These are phyloP conservation scores for Mucor saturninus DNA, from an alignment of 371 early-diverging fungal species.

Conservation along the genomic window DNA sequence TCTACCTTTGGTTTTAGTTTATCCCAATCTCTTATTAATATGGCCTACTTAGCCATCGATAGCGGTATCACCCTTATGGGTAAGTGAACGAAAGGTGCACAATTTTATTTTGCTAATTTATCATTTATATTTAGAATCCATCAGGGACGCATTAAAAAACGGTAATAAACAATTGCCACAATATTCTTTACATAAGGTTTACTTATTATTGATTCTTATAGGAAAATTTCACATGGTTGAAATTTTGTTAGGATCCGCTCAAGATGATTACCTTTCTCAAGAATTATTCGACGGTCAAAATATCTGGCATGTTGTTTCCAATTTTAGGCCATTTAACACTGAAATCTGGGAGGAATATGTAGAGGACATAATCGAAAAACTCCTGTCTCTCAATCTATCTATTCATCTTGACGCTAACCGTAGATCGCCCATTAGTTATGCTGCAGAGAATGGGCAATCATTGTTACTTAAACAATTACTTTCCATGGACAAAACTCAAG, in stretches of 20 bases:
- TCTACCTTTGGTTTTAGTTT: slow-evolving; percentile 48
- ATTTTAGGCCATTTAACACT: slow-evolving; percentile 50
- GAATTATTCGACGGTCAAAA: slow-evolving; percentile 32
- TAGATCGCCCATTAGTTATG: slow-evolving; percentile 56
- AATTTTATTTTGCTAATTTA: neutral
- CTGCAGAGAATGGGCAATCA: slow-evolving; percentile 50
- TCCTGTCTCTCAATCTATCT: slow-evolving; percentile 24
- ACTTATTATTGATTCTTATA: neutral
- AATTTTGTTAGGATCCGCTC: slow-evolving; percentile 38
- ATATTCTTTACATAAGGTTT: neutral
- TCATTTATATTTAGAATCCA: slow-evolving; percentile 27
- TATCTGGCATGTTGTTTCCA: slow-evolving; percentile 53
- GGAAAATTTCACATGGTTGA: slow-evolving; percentile 60
- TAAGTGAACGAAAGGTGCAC: slow-evolving; percentile 13
- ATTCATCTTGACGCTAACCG: slow-evolving; percentile 30
- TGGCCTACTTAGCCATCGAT: slow-evolving; percentile 61
- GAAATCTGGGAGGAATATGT: slow-evolving; percentile 57
- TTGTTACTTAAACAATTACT: slow-evolving; percentile 37
- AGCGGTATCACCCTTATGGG: slow-evolving; percentile 35
- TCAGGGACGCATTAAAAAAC: slow-evolving; percentile 52
- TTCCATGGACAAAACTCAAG: neutral
- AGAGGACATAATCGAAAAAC: slow-evolving; percentile 34
- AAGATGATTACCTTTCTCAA: slow-evolving; percentile 9
- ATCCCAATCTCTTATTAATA: slow-evolving; percentile 52
- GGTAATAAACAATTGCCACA: slow-evolving; percentile 27